A percentile compares a stretch with the other conserved stretches of the same genome.
Conservation (phyloP, 495 filamentous ascomycete genomes). For the Parathielavia hyrcaniae region DNA sequence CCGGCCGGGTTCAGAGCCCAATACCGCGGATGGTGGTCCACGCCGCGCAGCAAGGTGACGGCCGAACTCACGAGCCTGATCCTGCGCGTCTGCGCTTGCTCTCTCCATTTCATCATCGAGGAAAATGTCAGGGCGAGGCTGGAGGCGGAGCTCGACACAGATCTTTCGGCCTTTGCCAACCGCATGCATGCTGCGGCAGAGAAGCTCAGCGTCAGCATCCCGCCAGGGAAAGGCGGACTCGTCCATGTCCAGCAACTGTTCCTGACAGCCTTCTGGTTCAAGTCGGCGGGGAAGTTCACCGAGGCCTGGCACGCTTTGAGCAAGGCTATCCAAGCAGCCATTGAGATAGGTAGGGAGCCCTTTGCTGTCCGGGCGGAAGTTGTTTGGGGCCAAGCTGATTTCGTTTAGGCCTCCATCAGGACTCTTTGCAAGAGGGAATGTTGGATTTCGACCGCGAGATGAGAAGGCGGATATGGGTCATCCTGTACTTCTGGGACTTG, state of each 20-base stretch:
- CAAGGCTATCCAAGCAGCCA: conserved; percentile 44
- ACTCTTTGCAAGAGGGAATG: conserved; percentile 30
- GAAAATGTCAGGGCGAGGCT: conserved; percentile 36
- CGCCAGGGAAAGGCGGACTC: conserved; percentile 43
- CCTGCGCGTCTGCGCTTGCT: conserved; percentile 48
- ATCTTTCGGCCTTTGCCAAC: conserved; percentile 35
- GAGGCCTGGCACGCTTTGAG: conserved; percentile 49
- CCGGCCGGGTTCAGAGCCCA: conserved; percentile 43
- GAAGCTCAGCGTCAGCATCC: conserved; percentile 41
- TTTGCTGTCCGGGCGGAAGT: neutral
- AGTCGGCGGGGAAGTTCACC: conserved; percentile 47
- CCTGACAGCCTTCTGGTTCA: conserved; percentile 47
- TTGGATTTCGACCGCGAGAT: conserved; percentile 44
- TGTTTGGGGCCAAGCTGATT: conserved; percentile 9
- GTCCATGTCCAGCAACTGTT: conserved; percentile 49
- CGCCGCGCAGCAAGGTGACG: conserved; percentile 30
- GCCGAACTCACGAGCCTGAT: conserved; percentile 48
- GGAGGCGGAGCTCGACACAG: conserved; percentile 43
- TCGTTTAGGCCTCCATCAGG: conserved; percentile 44
- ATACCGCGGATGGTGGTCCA: conserved; percentile 47
- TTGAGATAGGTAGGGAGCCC: conserved; percentile 48
- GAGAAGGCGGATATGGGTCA: conserved; percentile 40
- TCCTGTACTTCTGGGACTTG: conserved; percentile 41
- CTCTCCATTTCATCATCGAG: conserved; percentile 41
- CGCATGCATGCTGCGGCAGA: conserved; percentile 42